Base-by-base conservation (phyloP, 371 early-diverging fungal species). In the Mucor ambiguus region DNA sequence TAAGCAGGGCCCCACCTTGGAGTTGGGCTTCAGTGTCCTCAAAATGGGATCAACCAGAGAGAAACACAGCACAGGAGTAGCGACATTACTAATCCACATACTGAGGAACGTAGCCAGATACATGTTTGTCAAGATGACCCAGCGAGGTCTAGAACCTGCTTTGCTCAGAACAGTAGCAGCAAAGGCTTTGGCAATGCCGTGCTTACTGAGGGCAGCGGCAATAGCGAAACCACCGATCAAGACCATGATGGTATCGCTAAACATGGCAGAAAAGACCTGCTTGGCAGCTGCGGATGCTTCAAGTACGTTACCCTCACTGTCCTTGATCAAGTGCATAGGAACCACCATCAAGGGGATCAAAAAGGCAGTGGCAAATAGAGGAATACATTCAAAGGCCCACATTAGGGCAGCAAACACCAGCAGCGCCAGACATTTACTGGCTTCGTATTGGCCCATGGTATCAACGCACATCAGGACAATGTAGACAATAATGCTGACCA, bases 211-310 rank as follows among this genome's bases (percentile, higher is more conserved):
- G 1, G 75, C 75, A 9, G 94, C 93, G 18, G 98, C 98, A 14
- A 98, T 81, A 2, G 96, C 85, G 78, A 98, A 98, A 2, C 98
- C 97, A 69, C 98, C 98, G 10, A 98, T 85, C 16, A 98, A 85
- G 61, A 98, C 82, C 95, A 98, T 95, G 68, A 98, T 95, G 7
- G 96, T 96, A 4, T 95, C 93, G 22, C 92, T 90, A 68, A 96
- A 98, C 98, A 98, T 98, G 64, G 94, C 87, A 0, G 87, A 80
- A 71, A 97, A 96, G 49, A 95, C 88, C n/a, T 79, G 75, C 66
- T 91, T 93, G 32, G 97, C 85, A 16, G 96, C 95, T 5, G 85
- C 85, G 49, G 86, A 82, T 5, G 97, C 90, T 30, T 67, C 73
- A 85, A 90, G 73, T 2, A 65, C 72, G 10, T 63, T 60, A n/a